These are phyloP conservation scores for Schizothecium vesticola DNA, from an alignment of 495 filamentous ascomycete genomes.

Conservation along the genomic window DNA sequence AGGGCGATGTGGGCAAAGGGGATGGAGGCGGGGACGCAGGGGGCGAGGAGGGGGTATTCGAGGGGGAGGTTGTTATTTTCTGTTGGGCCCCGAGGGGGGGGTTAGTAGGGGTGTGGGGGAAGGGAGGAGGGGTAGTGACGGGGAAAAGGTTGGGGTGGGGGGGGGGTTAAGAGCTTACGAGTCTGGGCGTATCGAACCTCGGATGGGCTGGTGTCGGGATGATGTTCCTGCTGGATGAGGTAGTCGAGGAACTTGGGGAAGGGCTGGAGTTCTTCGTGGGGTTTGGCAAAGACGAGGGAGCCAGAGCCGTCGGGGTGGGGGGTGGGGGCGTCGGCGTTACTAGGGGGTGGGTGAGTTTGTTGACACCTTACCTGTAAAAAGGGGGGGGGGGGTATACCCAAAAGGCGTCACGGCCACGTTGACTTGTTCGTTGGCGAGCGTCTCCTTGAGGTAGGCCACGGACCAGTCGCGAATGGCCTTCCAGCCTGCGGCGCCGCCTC, in stretches of 20 bases:
- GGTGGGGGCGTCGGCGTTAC: conserved; percentile 59
- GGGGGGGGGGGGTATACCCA: conserved; percentile 45
- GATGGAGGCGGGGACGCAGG: conserved; percentile 51
- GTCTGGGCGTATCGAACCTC: conserved; percentile 54
- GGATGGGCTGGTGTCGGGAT: neutral
- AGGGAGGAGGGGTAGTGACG: neutral
- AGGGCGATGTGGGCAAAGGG: conserved; percentile 65
- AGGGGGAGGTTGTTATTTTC: conserved; percentile 71
- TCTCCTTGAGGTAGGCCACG: conserved; percentile 45
- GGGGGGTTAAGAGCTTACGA: conserved; percentile 32
- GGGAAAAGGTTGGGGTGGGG: neutral
- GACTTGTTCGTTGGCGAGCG: conserved; percentile 48
- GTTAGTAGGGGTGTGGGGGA: neutral
- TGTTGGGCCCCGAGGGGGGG: no score
- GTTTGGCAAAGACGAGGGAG: conserved; percentile 50
- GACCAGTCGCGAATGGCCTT: conserved; percentile 55
- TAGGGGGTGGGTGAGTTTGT: conserved; percentile 18
- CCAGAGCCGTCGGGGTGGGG: conserved; percentile 14
- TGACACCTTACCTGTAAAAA: neutral
- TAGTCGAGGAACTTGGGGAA: conserved; percentile 45
- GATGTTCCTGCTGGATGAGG: conserved; percentile 37
- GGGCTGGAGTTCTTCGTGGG: conserved; percentile 47
- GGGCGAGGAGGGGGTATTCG: conserved; percentile 57
- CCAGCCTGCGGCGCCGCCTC: conserved; percentile 54
- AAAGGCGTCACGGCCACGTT: conserved; percentile 66